A percentile compares a stretch with the other conserved stretches of the same genome.
Evolutionary conservation across 2,329 filamentous ascomycete genomes (phyloP).

Genomic region (Xylariaceae sp.): DNA sequence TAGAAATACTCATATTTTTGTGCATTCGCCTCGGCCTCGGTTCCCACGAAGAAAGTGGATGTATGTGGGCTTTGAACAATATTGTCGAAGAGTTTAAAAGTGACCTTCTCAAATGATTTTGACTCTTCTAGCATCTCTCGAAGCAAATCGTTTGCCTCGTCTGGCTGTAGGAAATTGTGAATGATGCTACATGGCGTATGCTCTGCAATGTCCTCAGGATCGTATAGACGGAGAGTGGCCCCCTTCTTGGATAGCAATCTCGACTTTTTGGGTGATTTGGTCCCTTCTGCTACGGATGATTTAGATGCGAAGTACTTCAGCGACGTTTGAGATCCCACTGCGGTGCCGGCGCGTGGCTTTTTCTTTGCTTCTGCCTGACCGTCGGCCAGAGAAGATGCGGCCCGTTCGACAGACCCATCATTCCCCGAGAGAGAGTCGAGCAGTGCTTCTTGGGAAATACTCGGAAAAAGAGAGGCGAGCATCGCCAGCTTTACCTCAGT

Average conservation of each 20-base stretch:
- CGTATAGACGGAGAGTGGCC: conserved; percentile 81
- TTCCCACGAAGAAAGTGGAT: conserved; percentile 81
- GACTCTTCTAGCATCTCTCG: conserved; percentile 77
- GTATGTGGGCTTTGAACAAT: conserved; percentile 87
- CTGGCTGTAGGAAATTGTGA: conserved; percentile 81
- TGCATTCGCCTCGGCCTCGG: conserved; percentile 67
- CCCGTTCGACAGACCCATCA: conserved; percentile 75
- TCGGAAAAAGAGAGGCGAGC: conserved; percentile 76
- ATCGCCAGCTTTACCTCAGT: conserved; percentile 91
- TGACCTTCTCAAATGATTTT: conserved; percentile 70
- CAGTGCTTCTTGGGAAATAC: conserved; percentile 67
- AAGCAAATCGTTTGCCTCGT: conserved; percentile 76
- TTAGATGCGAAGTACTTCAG: conserved; percentile 57
- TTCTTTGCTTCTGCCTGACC: conserved; percentile 38
- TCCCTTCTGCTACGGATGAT: conserved; percentile 17
- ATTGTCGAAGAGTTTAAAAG: conserved; percentile 87
- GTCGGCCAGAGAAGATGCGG: conserved; percentile 61
- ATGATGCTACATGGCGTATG: conserved; percentile 92
- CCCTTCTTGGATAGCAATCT: conserved; percentile 74
- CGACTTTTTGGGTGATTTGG: conserved; percentile 43
- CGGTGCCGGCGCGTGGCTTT: conserved; percentile 40
- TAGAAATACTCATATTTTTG: conserved; percentile 86
- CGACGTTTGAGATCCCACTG: conserved; percentile 66
- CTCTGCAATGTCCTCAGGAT: conserved; percentile 77
- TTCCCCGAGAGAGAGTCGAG: conserved; percentile 80